These are phyloP conservation scores for Boletus tylopilopsis DNA, from an alignment of 768 basidiomycete genomes.

Conservation along the genomic window DNA sequence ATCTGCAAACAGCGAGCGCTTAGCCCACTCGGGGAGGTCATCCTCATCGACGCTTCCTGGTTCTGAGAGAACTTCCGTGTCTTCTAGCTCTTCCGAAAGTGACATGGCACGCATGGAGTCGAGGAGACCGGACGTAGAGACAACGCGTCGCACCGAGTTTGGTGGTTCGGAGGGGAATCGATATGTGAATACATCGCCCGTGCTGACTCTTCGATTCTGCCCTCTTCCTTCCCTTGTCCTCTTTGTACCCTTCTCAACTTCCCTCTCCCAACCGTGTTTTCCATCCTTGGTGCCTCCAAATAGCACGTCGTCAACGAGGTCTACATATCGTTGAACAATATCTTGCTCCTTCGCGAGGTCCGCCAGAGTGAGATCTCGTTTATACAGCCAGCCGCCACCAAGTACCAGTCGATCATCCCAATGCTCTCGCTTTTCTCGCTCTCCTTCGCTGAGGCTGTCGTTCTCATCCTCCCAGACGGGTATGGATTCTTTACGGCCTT, in stretches of 20 bases:
- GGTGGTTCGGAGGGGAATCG: constrained; percentile 19
- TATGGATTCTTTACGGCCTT: constrained; percentile 59
- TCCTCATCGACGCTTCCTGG: constrained; percentile 57
- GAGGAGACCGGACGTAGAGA: constrained; percentile 55
- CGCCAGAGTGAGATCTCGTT: constrained; percentile 53
- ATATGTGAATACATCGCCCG: constrained; percentile 29
- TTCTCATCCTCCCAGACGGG: constrained; percentile 83
- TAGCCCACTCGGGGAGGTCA: constrained; percentile 77
- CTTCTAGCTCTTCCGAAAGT: constrained; percentile 55
- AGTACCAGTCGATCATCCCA: constrained; percentile 84
- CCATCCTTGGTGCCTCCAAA: constrained; percentile 57
- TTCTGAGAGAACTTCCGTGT: constrained; percentile 43
- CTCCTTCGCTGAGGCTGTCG: constrained; percentile 45
- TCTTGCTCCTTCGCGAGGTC: constrained; percentile 55
- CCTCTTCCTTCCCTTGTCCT: constrained; percentile 38
- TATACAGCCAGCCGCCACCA: constrained; percentile 81
- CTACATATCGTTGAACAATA: constrained; percentile 59
- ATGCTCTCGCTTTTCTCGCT: constrained; percentile 55
- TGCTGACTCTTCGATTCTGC: constrained; percentile 32
- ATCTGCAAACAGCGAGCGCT: constrained; percentile 47
- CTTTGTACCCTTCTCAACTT: constrained; percentile 43
- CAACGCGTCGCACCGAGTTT: constrained; percentile 43
- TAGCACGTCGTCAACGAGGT: constrained; percentile 76
- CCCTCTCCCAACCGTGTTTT: constrained; percentile 46
- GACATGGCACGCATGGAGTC: constrained; percentile 48